These are phyloP conservation scores for Psilocybe cubensis DNA, from an alignment of 768 basidiomycete species.

Conservation along the genomic window DNA sequence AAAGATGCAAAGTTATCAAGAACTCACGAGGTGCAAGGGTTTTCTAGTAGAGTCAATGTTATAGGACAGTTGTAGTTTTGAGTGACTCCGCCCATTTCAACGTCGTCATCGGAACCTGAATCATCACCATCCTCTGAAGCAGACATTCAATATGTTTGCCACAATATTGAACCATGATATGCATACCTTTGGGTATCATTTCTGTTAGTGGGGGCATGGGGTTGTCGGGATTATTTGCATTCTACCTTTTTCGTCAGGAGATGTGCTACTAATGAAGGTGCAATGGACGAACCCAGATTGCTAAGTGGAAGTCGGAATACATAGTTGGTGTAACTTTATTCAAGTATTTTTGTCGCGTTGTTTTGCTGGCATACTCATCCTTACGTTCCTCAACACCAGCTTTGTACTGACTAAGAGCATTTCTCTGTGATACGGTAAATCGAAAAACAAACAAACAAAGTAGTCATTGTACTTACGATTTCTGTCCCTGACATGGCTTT, in stretches of 20 bases:
- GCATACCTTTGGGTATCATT: slow-evolving; percentile 68
- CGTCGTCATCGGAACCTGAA: slow-evolving; percentile 85
- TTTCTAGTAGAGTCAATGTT: slow-evolving; percentile 61
- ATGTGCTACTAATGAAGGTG: neutral
- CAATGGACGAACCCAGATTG: slow-evolving; percentile 74
- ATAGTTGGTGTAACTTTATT: slow-evolving; percentile 65
- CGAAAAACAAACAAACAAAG: neutral
- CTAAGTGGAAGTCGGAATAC: slow-evolving; percentile 61
- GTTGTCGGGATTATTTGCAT: slow-evolving; percentile 63
- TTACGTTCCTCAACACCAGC: slow-evolving; percentile 42
- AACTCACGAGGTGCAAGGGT: slow-evolving; percentile 85
- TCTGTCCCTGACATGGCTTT: slow-evolving; percentile 54
- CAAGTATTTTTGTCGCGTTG: slow-evolving; percentile 79
- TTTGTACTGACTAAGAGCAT: slow-evolving; percentile 56
- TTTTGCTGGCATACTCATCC: slow-evolving; percentile 58
- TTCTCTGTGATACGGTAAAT: slow-evolving; percentile 39
- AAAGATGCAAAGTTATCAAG: neutral
- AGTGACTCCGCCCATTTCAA: slow-evolving; percentile 85
- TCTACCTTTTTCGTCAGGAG: slow-evolving; percentile 42
- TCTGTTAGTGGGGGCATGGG: slow-evolving; percentile 81
- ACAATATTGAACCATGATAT: neutral
- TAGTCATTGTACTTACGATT: slow-evolving; percentile 53
- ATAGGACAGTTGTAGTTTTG: slow-evolving; percentile 88
- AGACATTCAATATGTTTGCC: neutral
- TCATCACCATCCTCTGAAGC: slow-evolving; percentile 77